Evolutionary conservation across 139 green algal species (phyloP).

Genomic region (Zygnema cylindricum): DNA sequence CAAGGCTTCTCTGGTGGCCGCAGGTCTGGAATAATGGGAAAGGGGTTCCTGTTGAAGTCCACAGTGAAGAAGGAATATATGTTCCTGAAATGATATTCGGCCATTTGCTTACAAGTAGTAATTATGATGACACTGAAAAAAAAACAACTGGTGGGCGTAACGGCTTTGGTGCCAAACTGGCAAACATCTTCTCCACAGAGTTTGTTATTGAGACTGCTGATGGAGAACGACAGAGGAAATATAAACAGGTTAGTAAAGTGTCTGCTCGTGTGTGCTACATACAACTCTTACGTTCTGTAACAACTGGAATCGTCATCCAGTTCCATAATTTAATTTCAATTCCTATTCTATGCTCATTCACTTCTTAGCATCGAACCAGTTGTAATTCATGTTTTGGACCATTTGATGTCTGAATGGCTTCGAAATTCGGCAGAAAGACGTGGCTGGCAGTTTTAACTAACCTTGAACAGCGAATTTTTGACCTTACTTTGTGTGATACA

Average conservation of each 20-base stretch:
- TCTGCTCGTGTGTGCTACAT: not conserved
- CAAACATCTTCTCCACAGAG: slow-evolving; percentile 99
- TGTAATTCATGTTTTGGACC: too few species aligned
- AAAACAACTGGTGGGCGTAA: slow-evolving; percentile 97
- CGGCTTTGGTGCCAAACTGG: slow-evolving; percentile 97
- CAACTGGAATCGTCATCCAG: too few species aligned
- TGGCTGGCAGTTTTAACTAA: too few species aligned
- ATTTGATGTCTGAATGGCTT: too few species aligned
- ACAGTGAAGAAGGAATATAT: slow-evolving; percentile 87
- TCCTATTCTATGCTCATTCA: not conserved
- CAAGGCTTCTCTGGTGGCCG: too few species aligned
- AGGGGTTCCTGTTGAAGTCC: slow-evolving; percentile 92
- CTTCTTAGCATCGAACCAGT: too few species aligned
- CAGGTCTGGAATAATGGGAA: slow-evolving; percentile 93
- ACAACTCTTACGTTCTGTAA: too few species aligned
- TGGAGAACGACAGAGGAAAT: slow-evolving; percentile 79
- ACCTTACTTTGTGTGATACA: too few species aligned
- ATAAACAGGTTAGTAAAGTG: slow-evolving; percentile 77
- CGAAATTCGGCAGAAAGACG: too few species aligned
- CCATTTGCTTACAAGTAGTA: slow-evolving; percentile 97
- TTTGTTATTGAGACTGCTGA: slow-evolving; percentile 97
- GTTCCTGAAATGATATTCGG: slow-evolving; percentile 98
- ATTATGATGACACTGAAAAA: slow-evolving; percentile 98
- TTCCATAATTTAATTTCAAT: too few species aligned
- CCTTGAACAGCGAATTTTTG: too few species aligned